Evolutionary conservation across 441 rosid species (phyloP), one percentile per base, ranked within the genome.

Genomic region (Jatropha multifida): DNA sequence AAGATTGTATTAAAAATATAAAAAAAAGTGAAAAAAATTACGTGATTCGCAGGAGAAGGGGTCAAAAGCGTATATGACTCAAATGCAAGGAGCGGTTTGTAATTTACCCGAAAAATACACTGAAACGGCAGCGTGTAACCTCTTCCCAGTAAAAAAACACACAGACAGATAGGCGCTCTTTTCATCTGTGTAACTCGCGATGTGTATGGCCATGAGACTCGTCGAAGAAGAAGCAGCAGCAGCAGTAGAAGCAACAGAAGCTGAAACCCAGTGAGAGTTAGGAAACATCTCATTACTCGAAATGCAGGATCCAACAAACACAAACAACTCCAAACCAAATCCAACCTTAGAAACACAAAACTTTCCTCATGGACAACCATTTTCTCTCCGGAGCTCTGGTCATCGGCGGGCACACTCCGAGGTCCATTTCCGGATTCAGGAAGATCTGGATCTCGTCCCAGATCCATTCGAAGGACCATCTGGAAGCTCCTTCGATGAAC

Each of bases 391-490:
- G 11, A 83, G 84, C 17, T 79, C 91, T 37, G 70, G 79, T 81
- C 99, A 89, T 79, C 90, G 98, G 23, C 77, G 94, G 67, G 91
- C 98, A 0, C 96, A 87, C 40, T 93, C 97, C 2, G 97, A 94
- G 87, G 90, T 89, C 37, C 92, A 87, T 60, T 90, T 89, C 83
- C 90, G 96, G 81, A 78, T 93, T 71, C 90, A 91, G 0, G 90
- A 89, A 52, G 94, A 91, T 80, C 86, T 91, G 62, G 95, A 91
- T 90, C 95, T 90, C 77, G 88, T 73, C 0, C 80, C 91, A 40
- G 92, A 89, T 68, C 87, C 89, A 0, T 85, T 90, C 66, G 86
- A 83, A 14, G 85, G 87, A 46, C 68, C 68, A 13, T 62, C 74
- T 1, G 80, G 72, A 14, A 77, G 68, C 54, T 63, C 77, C 4